These are phyloP conservation scores for Candida oleophila DNA, from an alignment of 805 yeast species.

Conservation along the genomic window DNA sequence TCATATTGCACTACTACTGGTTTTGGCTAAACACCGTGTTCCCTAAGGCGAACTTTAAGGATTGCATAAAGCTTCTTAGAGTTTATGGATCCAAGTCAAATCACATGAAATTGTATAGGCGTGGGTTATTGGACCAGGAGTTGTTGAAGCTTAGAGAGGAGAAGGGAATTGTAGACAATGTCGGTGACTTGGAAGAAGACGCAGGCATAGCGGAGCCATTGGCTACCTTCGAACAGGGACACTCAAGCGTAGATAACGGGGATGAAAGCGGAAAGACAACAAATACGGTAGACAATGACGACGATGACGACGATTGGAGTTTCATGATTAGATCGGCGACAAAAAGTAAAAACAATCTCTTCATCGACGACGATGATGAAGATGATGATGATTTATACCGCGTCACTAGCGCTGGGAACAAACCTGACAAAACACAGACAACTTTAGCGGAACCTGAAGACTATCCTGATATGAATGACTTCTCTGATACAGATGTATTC, in stretches of 20 bases:
- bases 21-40: slow-evolving; percentile 54
- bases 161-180: slow-evolving; percentile 36
- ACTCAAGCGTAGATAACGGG: not conserved
- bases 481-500: slow-evolving; percentile 7
- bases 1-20: slow-evolving; percentile 42
- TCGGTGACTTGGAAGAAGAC: not conserved
- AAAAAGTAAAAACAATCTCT: slow-evolving; percentile 10
- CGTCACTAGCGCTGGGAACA: slow-evolving; percentile 1
- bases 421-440: not conserved
- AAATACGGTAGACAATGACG: slow-evolving; percentile 1
- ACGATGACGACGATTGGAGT: slow-evolving; percentile 26
- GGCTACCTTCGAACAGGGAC: not conserved
- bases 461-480: slow-evolving; percentile 13
- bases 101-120: slow-evolving; percentile 32
- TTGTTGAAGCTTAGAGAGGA: slow-evolving; percentile 20
- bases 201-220: slow-evolving; percentile 1
- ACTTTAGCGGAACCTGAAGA: slow-evolving; percentile 16
- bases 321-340: slow-evolving; percentile 22
- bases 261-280: not conserved
- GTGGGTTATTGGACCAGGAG: slow-evolving; percentile 27
- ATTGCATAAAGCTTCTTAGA: slow-evolving; percentile 57
- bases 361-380: slow-evolving; percentile 13
- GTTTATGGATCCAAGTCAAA: slow-evolving; percentile 46
- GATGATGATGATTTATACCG: slow-evolving; percentile 8
- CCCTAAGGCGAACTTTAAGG: slow-evolving; percentile 78